Evolutionary conservation across 345 rosid genomes (phyloP).

Genomic region (Sisymbrium altissimum): DNA sequence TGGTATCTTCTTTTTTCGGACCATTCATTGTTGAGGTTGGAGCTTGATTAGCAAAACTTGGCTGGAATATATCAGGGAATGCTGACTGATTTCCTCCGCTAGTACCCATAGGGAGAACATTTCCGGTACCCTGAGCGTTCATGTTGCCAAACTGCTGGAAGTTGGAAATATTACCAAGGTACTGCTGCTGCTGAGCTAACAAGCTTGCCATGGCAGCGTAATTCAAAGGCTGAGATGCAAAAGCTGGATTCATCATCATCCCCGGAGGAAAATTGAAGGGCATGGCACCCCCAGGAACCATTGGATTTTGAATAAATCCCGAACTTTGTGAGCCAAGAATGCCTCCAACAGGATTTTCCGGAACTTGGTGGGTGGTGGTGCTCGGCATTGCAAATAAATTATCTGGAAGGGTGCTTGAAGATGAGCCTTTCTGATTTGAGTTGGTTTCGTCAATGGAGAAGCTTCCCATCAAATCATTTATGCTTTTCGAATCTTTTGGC

Average conservation of each 20-base stretch:
- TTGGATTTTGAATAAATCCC: constrained; percentile 44
- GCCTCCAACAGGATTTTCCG: constrained; percentile 48
- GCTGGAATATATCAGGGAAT: constrained; percentile 84
- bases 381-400: constrained; percentile 42
- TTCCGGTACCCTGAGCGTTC: constrained; percentile 50
- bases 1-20: constrained; percentile 76
- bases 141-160: constrained; percentile 65
- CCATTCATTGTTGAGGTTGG: constrained; percentile 56
- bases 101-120: constrained; percentile 35
- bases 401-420: constrained; percentile 42
- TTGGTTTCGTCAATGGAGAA: constrained; percentile 53
- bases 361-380: constrained; percentile 39
- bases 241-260: constrained; percentile 59
- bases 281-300: constrained; percentile 49
- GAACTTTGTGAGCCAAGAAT: constrained; percentile 47
- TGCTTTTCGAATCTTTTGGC: constrained; percentile 37
- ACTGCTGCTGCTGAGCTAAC: constrained; percentile 76
- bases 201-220: constrained; percentile 67
- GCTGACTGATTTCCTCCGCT: constrained; percentile 49
- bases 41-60: constrained; percentile 54
- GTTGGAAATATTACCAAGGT: constrained; percentile 69
- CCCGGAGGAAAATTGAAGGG: constrained; percentile 64
- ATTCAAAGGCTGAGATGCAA: constrained; percentile 59
- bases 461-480: constrained; percentile 68
- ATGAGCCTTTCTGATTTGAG: constrained; percentile 42